Evolutionary conservation across 495 filamentous ascomycete species (phyloP).

Genomic region (Lindgomyces ingoldianus): DNA sequence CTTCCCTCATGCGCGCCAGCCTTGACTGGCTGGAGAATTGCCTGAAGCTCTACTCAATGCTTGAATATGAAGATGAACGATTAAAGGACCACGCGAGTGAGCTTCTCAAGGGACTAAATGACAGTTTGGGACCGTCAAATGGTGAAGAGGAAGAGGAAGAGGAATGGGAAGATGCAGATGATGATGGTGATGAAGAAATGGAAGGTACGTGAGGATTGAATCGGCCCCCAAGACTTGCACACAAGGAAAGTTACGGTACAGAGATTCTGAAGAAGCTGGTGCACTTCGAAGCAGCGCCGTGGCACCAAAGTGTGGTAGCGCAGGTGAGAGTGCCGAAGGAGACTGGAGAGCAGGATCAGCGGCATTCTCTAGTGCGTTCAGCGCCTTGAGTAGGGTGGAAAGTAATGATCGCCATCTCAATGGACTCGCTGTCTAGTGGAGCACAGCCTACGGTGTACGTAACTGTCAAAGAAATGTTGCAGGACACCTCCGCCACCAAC

Average conservation of each 20-base stretch:
- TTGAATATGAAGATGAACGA: slow-evolving; percentile 72
- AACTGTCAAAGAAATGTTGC: too few species aligned
- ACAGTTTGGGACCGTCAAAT: slow-evolving; percentile 55
- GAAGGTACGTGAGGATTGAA: slow-evolving; percentile 27
- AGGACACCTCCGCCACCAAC: background rate
- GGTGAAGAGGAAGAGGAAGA: slow-evolving; percentile 50
- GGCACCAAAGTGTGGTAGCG: background rate
- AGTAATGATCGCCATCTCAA: background rate
- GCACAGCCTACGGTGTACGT: too few species aligned
- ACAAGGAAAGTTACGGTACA: too few species aligned
- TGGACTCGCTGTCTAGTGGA: background rate
- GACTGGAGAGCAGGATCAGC: too few species aligned
- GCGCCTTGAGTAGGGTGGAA: too few species aligned
- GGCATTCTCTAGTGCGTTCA: too few species aligned
- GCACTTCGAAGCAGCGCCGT: background rate
- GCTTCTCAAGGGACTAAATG: slow-evolving; percentile 56
- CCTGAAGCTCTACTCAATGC: slow-evolving; percentile 58
- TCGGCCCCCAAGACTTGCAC: background rate
- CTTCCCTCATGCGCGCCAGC: slow-evolving; percentile 55
- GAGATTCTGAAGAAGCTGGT: too few species aligned
- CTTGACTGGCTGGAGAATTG: slow-evolving; percentile 63
- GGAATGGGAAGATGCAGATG: slow-evolving; percentile 48
- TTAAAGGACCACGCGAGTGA: slow-evolving; percentile 67
- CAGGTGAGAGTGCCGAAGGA: too few species aligned
- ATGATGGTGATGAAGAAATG: slow-evolving; percentile 40